Base-by-base conservation (phyloP, 805 yeast genomes). In the Starmerella geochares region DNA sequence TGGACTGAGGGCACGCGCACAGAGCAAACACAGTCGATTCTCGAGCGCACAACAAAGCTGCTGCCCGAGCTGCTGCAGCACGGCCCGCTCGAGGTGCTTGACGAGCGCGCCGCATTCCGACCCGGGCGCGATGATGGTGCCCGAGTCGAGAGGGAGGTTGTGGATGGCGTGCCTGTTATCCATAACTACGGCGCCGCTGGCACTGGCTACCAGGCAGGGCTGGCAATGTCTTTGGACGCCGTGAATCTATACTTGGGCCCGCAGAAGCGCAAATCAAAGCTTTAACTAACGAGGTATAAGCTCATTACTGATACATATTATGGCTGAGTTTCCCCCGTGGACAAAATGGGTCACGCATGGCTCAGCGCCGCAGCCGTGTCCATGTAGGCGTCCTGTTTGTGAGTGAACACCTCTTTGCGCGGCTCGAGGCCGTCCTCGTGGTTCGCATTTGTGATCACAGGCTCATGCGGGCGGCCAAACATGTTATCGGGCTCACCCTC, bases 161-260 rank as follows among this genome's bases (percentile, higher is more conserved):
- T 58, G 10, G 67, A 64, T 10, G 76, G 73, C 2, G 67, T 69
- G 48, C 50, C 70, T 1, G 60, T 81, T 16, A 70, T 85, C 20
- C 94, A 85, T 61, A 79, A 81, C 63, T 81, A 81, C 58, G 92
- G 92, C 2, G 83, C 85, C 27, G 85, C 78, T 8, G 86, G 86
- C 27, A 77, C 84, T 21, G 92, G 92, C 0, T 83, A 77, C 64
- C 94, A 85, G 67, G 73, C 81, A 3, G 80, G 85, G 2, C 76
- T 73, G 52, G 88, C 86, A 1, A 71, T 78, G 62, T 78, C 83
- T 72, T 75, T 63, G 25, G 63, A 60, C 23, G 72, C 71, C 1
- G 60, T 68, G 2, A 53, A 53, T n/a, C 50, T 69, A 29, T 56
- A 47, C 36, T 23, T 48, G 17, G 37, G 29, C 27, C 42, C 36